phyloP scores from a whole-genome alignment of 2,329 filamentous ascomycete species.

The Phaeomoniella chlamydospora region DNA sequence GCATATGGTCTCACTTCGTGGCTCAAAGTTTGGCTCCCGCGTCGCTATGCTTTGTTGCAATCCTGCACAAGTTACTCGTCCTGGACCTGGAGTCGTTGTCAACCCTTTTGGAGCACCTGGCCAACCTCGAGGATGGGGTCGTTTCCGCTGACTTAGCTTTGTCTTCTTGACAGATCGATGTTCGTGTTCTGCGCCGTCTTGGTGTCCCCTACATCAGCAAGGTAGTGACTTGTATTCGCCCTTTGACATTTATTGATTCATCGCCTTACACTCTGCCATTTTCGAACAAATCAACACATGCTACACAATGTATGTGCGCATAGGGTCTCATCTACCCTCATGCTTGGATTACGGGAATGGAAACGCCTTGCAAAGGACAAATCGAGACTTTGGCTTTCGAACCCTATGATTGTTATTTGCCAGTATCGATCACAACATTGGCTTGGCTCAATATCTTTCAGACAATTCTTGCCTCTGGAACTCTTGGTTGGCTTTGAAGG shows the following conservation, averaged over 20 bases:
- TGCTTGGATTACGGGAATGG: not conserved
- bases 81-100: constrained; percentile 62
- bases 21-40: constrained; percentile 95
- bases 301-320: not conserved
- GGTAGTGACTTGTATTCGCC: too few relatives aligned
- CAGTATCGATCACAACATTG: not conserved
- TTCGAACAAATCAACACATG: not conserved
- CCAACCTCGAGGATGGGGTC: constrained; percentile 35
- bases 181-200: too few relatives aligned
- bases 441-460: not conserved
- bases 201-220: too few relatives aligned
- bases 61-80: constrained; percentile 74
- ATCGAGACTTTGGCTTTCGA: not conserved
- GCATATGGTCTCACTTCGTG: constrained; percentile 97
- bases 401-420: not conserved
- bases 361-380: not conserved
- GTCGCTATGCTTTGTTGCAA: constrained; percentile 99
- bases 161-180: not conserved
- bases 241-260: not conserved
- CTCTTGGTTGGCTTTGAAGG: not conserved
- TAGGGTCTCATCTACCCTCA: not conserved
- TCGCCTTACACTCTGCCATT: not conserved
- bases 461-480: not conserved
- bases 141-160: constrained; percentile 36
- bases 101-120: constrained; percentile 43